A percentile compares a stretch with the other conserved stretches of the same genome.
phyloP scores from a whole-genome alignment of 2,329 filamentous ascomycete genomes.

The Hymenoscyphus fraxineus region DNA sequence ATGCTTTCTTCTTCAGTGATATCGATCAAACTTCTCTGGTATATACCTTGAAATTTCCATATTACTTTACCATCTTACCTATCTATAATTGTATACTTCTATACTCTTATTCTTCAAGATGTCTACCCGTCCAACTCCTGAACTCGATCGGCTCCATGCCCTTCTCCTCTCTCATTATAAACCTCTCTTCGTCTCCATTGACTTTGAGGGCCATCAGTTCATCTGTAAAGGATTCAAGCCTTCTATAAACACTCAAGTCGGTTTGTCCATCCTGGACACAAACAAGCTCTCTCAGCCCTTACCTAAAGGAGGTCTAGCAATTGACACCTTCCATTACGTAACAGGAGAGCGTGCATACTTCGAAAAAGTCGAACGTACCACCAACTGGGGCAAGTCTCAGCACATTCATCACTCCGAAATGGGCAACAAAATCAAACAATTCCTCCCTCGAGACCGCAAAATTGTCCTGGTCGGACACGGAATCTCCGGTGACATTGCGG shows the following conservation, averaged over 20 bases:
- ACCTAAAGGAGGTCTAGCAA: neutral
- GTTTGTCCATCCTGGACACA: neutral
- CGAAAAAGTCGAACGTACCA: neutral
- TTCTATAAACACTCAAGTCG: neutral
- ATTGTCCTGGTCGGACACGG: neutral
- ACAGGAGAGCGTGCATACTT: neutral
- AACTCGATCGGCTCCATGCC: neutral
- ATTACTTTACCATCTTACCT: neutral
- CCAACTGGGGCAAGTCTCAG: neutral
- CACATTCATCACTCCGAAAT: neutral
- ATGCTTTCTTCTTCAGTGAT: neutral
- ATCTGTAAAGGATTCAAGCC: neutral
- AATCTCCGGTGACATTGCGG: neutral
- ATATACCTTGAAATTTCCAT: neutral
- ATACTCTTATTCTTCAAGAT: neutral
- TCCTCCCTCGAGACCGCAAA: neutral
- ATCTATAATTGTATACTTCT: neutral
- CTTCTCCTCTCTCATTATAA: neutral
- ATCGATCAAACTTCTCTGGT: neutral
- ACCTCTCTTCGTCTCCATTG: neutral
- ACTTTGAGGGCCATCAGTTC: neutral
- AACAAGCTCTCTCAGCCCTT: neutral
- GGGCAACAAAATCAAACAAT: neutral
- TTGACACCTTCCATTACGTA: neutral
- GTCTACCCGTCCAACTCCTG: neutral